Evolutionary conservation across 2,329 filamentous ascomycete genomes (phyloP).

Genomic region (Botrytis cinerea): DNA sequence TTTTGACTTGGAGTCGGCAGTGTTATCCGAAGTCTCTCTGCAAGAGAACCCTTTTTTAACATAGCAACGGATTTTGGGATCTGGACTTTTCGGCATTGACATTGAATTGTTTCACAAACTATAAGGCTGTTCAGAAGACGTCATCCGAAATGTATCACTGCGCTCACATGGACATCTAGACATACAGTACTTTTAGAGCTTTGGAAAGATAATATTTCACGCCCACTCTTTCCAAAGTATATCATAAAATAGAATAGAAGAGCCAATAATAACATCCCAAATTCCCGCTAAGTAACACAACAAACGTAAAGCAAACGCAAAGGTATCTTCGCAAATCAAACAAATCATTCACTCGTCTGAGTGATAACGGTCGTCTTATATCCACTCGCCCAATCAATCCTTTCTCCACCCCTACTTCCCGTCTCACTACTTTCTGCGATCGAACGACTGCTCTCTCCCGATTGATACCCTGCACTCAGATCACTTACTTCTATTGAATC

Average conservation of each 20-base stretch:
- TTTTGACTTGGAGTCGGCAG: background rate
- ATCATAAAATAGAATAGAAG: background rate
- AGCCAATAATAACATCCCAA: background rate
- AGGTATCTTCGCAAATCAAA: background rate
- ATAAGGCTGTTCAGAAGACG: background rate
- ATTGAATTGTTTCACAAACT: background rate
- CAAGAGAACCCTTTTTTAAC: background rate
- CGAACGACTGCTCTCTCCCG: background rate
- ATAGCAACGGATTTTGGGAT: background rate
- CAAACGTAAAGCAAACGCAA: background rate
- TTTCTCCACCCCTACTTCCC: background rate
- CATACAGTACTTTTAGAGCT: background rate
- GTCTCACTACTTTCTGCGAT: background rate
- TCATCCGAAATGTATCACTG: background rate
- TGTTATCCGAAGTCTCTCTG: background rate
- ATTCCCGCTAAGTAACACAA: constrained; percentile 7
- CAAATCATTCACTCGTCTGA: constrained; percentile 20
- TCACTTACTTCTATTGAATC: constrained; percentile 16
- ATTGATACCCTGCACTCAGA: background rate
- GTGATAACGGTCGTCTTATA: constrained; percentile 16
- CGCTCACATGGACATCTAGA: background rate
- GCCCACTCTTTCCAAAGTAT: background rate
- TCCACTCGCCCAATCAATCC: constrained; percentile 18
- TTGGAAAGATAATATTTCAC: background rate
- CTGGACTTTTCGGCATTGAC: background rate